A percentile compares a stretch with the other conserved stretches of the same genome.
phyloP scores from a whole-genome alignment of 1,139 yeast species.

The Suhomyces ambrosiae region DNA sequence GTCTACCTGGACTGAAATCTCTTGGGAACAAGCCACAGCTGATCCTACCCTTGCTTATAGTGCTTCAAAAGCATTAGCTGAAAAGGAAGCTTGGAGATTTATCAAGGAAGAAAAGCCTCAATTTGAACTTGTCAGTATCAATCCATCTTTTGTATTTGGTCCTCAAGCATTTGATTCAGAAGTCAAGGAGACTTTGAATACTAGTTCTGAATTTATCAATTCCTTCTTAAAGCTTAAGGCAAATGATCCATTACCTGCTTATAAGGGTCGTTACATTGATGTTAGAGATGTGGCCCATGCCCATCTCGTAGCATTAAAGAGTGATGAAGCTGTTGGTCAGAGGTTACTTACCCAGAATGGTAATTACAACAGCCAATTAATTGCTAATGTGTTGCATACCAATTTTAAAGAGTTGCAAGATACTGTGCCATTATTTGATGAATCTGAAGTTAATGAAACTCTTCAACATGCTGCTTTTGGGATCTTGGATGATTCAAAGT shows the following conservation, averaged over 20 bases:
- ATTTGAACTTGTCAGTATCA: constrained; percentile 18
- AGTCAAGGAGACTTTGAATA: constrained; percentile 20
- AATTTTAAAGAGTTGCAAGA: constrained; percentile 14
- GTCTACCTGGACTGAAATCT: constrained; percentile 42
- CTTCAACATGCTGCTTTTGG: constrained; percentile 16
- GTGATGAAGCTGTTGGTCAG: constrained; percentile 26
- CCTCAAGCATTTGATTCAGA: constrained; percentile 30
- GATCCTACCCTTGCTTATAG: constrained; percentile 30
- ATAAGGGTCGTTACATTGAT: constrained; percentile 39
- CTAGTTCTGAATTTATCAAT: constrained; percentile 23
- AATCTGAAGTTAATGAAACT: constrained; percentile 14
- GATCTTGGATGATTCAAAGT: constrained; percentile 22
- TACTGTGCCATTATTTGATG: constrained; percentile 13
- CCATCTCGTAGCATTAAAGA: constrained; percentile 35
- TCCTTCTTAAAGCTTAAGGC: constrained; percentile 24
- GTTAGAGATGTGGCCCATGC: constrained; percentile 45
- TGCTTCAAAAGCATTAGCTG: constrained; percentile 43
- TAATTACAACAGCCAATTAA: neutral
- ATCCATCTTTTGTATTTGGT: constrained; percentile 29
- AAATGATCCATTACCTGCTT: constrained; percentile 18
- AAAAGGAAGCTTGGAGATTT: constrained; percentile 49
- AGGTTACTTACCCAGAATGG: constrained; percentile 33
- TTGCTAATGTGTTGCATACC: constrained; percentile 21
- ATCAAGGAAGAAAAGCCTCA: constrained; percentile 22
- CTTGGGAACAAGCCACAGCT: constrained; percentile 35